Evolutionary conservation across 371 early-diverging fungal species (phyloP), one percentile per base, ranked within the genome.

Genomic region (Rhizopus arrhizus): DNA sequence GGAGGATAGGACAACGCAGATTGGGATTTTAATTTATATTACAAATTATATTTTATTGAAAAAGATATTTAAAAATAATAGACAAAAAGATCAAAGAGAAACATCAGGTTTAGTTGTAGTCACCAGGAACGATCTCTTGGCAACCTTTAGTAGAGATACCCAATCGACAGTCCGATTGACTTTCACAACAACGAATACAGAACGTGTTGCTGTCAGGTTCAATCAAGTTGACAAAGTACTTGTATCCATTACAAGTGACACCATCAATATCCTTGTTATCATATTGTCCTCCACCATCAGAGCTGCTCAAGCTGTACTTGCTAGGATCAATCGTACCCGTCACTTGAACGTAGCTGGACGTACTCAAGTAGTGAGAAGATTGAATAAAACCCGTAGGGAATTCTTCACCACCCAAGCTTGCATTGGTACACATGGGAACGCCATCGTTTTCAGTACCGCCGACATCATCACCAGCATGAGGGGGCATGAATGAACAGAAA

Each of bases 401-500:
- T 10, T 57, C 53, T 3, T 68, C 51, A 29, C 75, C 73, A 34
- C 64, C 61, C 0, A 55, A 55, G 1, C 69, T 66, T 35, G 65
- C 15, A 5, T 68, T 61, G 22, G 74, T 66, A 62, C 82, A 82
- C 56, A 72, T 80, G 9, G 77, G 70, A 6, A 74, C 56, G 29
- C 77, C 83, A 31, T 68, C 43, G 45, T 72, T 69, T 65, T 82
- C 82, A 16, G 77, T 78, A 9, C 29, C 69, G 12, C 72, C 63
- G 6, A 74, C 70, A 29, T 56, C 54, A 45, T 74, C 72, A 3
- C 78, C 69, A 31, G 65, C 58, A 12, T 71, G 49, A 32, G 79
- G 82, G 8, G 85, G 85, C 16, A 84, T 58, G 64, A 80, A 82
- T 6, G 73, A 53, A 58, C 85, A 84, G 55, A 75, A 81, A n/a